Evolutionary conservation across 768 basidiomycete genomes (phyloP).

Genomic region (Suillus bovinus): DNA sequence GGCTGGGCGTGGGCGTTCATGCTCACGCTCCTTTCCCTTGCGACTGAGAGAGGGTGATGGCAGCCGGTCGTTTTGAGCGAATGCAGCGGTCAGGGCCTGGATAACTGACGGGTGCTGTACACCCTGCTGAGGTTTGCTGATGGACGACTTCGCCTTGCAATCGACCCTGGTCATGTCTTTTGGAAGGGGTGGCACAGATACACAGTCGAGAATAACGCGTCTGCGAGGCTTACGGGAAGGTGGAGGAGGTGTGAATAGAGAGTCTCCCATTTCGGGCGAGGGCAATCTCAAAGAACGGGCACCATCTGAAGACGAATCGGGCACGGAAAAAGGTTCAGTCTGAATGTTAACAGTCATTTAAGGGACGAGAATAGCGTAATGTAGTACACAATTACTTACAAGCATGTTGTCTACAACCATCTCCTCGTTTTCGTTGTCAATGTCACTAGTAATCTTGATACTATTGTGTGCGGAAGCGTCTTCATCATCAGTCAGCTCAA

Average conservation of each 20-base stretch:
- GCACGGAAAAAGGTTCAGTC: background rate
- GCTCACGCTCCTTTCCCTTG: constrained; percentile 28
- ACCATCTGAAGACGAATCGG: background rate
- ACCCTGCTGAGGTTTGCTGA: background rate
- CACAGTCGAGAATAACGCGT: constrained; percentile 15
- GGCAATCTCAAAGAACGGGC: constrained; percentile 10
- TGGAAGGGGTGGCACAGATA: constrained; percentile 25
- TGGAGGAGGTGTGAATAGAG: constrained; percentile 34
- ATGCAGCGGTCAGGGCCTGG: constrained; percentile 1
- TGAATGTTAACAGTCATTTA: constrained; percentile 6
- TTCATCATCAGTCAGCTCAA: constrained; percentile 5
- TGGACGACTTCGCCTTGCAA: constrained; percentile 14
- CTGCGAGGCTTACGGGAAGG: constrained; percentile 16
- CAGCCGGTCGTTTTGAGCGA: background rate
- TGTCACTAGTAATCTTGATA: constrained; percentile 7
- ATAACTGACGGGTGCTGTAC: background rate
- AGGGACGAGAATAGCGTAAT: constrained; percentile 3
- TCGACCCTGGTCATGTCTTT: constrained; percentile 22
- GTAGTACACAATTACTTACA: constrained; percentile 19
- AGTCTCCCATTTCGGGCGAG: constrained; percentile 12
- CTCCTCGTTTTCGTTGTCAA: constrained; percentile 26
- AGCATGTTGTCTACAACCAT: constrained; percentile 5
- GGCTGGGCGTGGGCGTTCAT: background rate
- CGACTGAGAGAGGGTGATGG: background rate
- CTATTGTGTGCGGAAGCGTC: too few species aligned